Evolutionary conservation across 768 basidiomycete species (phyloP).

Genomic region (Tricholomella constricta): DNA sequence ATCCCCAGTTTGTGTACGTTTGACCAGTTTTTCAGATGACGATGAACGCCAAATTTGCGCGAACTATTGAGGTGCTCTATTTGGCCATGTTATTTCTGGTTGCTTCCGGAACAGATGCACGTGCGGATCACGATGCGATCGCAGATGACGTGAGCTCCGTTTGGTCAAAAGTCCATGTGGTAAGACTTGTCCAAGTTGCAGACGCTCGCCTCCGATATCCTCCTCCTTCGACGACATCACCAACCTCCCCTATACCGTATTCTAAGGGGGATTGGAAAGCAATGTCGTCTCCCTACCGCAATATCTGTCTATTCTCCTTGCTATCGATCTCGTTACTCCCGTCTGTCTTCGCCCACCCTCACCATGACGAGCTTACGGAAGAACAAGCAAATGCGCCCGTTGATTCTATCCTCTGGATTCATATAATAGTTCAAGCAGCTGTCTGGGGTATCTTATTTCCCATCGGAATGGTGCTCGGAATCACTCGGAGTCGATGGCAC

Average conservation of each 20-base stretch:
- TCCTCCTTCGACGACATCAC: not conserved
- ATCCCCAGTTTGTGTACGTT: conserved; percentile 12
- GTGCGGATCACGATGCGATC: conserved; percentile 3
- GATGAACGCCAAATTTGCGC: not conserved
- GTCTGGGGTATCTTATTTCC: conserved; percentile 92
- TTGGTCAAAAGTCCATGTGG: conserved; percentile 7
- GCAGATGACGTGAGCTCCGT: conserved; percentile 2
- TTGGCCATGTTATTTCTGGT: not conserved
- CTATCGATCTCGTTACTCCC: conserved; percentile 4
- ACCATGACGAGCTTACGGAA: conserved; percentile 64
- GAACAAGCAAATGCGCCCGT: conserved; percentile 66
- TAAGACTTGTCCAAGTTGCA: not conserved
- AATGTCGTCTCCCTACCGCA: conserved; percentile 8
- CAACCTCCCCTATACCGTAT: conserved; percentile 7
- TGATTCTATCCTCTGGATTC: conserved; percentile 80
- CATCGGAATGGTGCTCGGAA: conserved; percentile 75
- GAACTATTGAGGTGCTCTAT: not conserved
- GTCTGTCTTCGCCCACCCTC: conserved; percentile 53
- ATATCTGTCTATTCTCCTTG: conserved; percentile 11
- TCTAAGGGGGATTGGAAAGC: not conserved
- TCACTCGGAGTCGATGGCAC: conserved; percentile 85
- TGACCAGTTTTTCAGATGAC: not conserved
- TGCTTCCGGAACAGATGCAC: not conserved
- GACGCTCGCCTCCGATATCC: not conserved
- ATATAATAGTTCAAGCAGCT: conserved; percentile 74